Evolutionary conservation across 164 flowering plant genomes (phyloP), one percentile per base, ranked within the genome.

Genomic region (Liquidambar formosana): DNA sequence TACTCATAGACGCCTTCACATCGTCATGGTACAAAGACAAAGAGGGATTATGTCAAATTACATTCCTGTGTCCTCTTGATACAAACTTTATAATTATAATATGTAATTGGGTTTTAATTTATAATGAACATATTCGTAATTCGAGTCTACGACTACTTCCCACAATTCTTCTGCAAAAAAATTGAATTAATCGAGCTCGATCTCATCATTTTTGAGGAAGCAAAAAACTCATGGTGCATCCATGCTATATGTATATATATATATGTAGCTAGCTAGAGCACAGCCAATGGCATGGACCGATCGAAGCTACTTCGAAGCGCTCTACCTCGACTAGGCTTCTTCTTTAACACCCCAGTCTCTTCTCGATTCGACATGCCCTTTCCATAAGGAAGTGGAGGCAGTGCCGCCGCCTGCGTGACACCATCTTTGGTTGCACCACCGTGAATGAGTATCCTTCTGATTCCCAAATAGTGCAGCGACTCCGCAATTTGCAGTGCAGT

Each of bases 401-500:
- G 18, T 6, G 47, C 15, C 0, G 22, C 44, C 1, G 23, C 10
- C 23, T 45, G 68, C 0, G 63, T 2, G 10, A 27, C 26, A 5
- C 69, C 72, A 47, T 79, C 87, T 52, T 77, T 86, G 14, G 10
- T 26, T 0, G 86, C 87, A 4, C 88, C 90, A 1, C 86, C 87
- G 44, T 84, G 77, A 13, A 68, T 49, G 0, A 90, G 74, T 25
- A 87, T 71, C 64, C 91, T 71, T 0, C 76, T 73, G 28, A 88
- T 86, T 47, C 96, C 93, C 0, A 75, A 66, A 61, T 85, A 88
- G 8, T 87, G 77, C 54, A 87, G 47, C 0, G 90, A 77, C 38
- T 86, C 85, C 0, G 91, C 91, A 4, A 90, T 88, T 25, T 84
- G 85, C 57, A 88, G 15, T 0, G 88, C 79, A 0, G 82, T 84